Evolutionary conservation across 176 grass and related monocot genomes (phyloP), one percentile per base, ranked within the genome.

Genomic region (Alloteropsis semialata): DNA sequence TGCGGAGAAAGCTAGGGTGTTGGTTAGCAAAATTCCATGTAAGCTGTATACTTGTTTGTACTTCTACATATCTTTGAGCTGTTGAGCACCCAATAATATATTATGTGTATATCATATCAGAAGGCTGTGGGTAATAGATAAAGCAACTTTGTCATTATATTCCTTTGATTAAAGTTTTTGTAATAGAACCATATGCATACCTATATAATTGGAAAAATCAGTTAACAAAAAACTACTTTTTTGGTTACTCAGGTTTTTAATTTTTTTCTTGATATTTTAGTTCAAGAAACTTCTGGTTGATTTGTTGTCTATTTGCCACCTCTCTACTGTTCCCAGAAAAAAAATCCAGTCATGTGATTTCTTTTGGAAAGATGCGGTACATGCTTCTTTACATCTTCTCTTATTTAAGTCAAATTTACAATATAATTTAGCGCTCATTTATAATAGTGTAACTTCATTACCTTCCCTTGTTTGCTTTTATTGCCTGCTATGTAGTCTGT

Each of bases 11-110:
- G 93, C 96, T 82, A 92, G 96, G 80, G 74, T 81, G 69, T 39
- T 98, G 61, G 91, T 93, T 29, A 92, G 83, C 85, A 98, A 98
- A 90, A 78, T 95, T 54, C 93, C 90, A 77, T 85, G 96, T 95
- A 84, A 77, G 81, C 29, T 85, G 13, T 82, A 78, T 36, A 82
- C 37, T 81, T 73, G 25, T 63, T 58, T 65, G 12, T 81, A 48
- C 65, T 77, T 84, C 4, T 38, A 84, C 45, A 32, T 74, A n/a
- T 34, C 10, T 74, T 22, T 34, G 28, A 36, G 18, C 29, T 22
- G 57, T 78, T 24, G 10, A 39, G 17, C 57, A 48, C 22, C 32
- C 24, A 43, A 32, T 46, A 46, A 14, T 77, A 36, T 19, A 34
- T 57, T 51, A 78, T 5, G 4, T 50, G 15, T 32, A 75, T 38